Conservation (phyloP, 2,329 filamentous ascomycete species). For the Bimuria novae-zelandiae region DNA sequence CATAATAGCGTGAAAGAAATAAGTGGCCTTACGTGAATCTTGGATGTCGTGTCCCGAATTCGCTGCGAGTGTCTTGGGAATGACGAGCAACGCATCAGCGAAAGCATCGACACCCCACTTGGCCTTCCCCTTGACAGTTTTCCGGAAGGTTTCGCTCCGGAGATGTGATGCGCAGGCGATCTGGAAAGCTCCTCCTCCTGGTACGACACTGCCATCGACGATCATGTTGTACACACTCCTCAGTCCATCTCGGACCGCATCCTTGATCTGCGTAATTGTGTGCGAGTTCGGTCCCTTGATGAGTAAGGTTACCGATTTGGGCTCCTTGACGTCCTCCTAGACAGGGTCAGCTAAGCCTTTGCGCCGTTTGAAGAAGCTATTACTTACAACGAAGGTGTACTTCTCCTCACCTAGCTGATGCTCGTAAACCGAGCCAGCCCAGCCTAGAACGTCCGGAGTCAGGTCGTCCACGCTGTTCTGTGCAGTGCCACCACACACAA, state of each 20-base stretch:
- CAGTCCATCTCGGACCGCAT: conserved; percentile 92
- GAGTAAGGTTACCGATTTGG: conserved; percentile 94
- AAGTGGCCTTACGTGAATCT: conserved; percentile 74
- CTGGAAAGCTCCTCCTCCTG: conserved; percentile 94
- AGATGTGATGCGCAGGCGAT: conserved; percentile 88
- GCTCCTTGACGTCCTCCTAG: conserved; percentile 91
- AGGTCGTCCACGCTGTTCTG: conserved; percentile 98
- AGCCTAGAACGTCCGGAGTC: conserved; percentile 84
- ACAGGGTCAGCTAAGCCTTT: conserved; percentile 24
- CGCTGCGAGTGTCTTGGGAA: conserved; percentile 95
- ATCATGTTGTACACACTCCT: conserved; percentile 99
- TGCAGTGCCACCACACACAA: conserved; percentile 86
- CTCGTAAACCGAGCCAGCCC: conserved; percentile 96
- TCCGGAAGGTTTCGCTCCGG: conserved; percentile 82
- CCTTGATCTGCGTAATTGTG: conserved; percentile 95
- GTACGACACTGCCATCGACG: conserved; percentile 94
- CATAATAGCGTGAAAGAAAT: conserved; percentile 9
- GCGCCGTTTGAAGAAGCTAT: neutral
- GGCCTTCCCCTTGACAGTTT: conserved; percentile 95
- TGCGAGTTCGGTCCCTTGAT: conserved; percentile 98
- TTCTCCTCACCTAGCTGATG: conserved; percentile 98
- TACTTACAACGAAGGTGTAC: conserved; percentile 79
- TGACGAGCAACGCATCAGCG: conserved; percentile 89
- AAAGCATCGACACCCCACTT: conserved; percentile 96
- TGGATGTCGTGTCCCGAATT: conserved; percentile 97